These are phyloP conservation scores for Bonnemaisonia californica DNA, from an alignment of 31 red algal genomes.

Conservation along the genomic window DNA sequence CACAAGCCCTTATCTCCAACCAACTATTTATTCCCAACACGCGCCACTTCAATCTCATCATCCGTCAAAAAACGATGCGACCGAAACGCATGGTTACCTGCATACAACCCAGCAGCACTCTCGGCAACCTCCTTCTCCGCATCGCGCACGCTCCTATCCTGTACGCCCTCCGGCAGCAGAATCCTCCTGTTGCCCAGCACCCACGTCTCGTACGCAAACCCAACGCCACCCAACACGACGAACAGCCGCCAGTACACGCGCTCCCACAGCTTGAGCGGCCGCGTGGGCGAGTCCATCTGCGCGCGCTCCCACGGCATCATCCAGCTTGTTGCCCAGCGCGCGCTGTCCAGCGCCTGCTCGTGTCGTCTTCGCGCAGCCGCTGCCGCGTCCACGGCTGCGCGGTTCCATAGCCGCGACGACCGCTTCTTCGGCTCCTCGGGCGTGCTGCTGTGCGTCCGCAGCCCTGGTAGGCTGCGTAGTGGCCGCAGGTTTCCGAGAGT, in stretches of 20 bases:
- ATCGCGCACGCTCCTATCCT: background rate
- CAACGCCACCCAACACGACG: conserved; percentile 40
- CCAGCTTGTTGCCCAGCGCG: conserved; percentile 45
- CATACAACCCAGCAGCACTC: background rate
- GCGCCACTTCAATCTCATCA: conserved; percentile 2
- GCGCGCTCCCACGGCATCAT: conserved; percentile 63
- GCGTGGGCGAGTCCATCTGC: conserved; percentile 45
- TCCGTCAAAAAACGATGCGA: conserved; percentile 15
- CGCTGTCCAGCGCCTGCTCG: background rate
- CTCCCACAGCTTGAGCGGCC: conserved; percentile 43
- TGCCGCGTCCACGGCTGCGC: conserved; percentile 10
- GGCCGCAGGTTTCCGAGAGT: no score
- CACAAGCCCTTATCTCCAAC: no score
- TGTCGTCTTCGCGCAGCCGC: conserved; percentile 15
- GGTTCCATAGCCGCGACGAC: conserved; percentile 1
- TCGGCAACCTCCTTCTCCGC: background rate
- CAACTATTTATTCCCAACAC: background rate
- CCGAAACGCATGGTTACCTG: conserved; percentile 14
- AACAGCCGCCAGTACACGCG: conserved; percentile 60
- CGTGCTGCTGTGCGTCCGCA: background rate
- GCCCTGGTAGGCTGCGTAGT: no score
- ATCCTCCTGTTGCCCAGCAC: conserved; percentile 38
- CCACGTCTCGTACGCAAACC: conserved; percentile 55
- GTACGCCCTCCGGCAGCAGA: background rate
- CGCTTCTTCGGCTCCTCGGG: background rate